Evolutionary conservation across 148 eudicot genomes (phyloP), one percentile per base, ranked within the genome.

Genomic region (Amaranthus palmeri): DNA sequence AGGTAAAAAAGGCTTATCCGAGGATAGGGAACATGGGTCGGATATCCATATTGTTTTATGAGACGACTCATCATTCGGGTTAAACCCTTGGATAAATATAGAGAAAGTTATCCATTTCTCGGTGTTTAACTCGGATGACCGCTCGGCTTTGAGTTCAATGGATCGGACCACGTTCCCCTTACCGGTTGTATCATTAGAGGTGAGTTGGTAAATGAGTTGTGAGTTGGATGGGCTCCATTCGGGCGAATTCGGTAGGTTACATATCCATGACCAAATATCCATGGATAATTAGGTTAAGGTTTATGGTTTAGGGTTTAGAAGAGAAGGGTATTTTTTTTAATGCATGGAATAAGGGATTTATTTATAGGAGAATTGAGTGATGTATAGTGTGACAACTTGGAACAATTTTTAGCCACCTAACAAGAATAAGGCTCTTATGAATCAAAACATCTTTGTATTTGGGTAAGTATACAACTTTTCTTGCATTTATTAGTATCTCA

Each of bases 201-300:
- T 86, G 46, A 93, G 86, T 41, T 77, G 76, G 75, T 82, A 87
- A 54, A 70, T 6, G 42, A 86, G 82, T 45, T 86, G 81, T 8
- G 91, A 68, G 77, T 80, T 79, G n/a, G 92, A 82, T 60, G 70
- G 57, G 53, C 10, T 53, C 91, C 89, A 85, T 72, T 87, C 86
- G 4, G 75, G 72, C 5, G 96, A 86, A 80, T 66, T 69, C 14
- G 86, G 83, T 49, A 95, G 85, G 15, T 89, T 96, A 72, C 78
- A 86, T 75, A 95, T 95, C 97, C 98, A 91, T 58, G 85, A 74
- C 98, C 98, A 95, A 50, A 84, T 66, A 73, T 93, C 97, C 96
- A 89, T 90, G 14, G 0, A 53, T 59, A 11, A 4, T 55, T 5
- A 4, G 5, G 41, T n/a, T 52, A 18, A 12, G 18, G 10, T 54